These are phyloP conservation scores for Neonectria faginata DNA, from an alignment of 2,329 filamentous ascomycete species.

Conservation along the genomic window DNA sequence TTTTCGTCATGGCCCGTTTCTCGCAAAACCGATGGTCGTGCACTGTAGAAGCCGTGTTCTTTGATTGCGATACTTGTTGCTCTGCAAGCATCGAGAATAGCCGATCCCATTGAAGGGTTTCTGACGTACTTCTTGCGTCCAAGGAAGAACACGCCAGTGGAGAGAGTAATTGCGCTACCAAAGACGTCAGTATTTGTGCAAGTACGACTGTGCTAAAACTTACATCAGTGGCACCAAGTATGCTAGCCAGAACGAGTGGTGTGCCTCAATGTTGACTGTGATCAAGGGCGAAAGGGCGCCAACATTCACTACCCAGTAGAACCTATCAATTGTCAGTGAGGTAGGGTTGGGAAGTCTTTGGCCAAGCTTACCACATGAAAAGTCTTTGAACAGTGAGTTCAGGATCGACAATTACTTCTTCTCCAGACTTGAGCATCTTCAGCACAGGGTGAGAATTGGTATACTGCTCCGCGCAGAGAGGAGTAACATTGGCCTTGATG, in stretches of 20 bases:
- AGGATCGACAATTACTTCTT: conserved; percentile 29
- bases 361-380: conserved; percentile 25
- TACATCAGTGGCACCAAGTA: conserved; percentile 39
- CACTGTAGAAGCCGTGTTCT: conserved; percentile 22
- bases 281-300: conserved; percentile 27
- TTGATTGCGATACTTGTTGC: conserved; percentile 21
- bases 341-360: neutral
- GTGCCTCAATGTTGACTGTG: conserved; percentile 27
- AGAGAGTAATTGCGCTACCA: conserved; percentile 23
- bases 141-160: conserved; percentile 11
- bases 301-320: conserved; percentile 33
- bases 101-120: conserved; percentile 22
- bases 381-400: conserved; percentile 28
- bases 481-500: conserved; percentile 30
- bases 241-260: conserved; percentile 30
- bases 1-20: conserved; percentile 32
- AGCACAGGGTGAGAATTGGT: conserved; percentile 22
- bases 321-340: conserved; percentile 11
- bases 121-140: conserved; percentile 24
- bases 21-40: conserved; percentile 22
- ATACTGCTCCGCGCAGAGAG: conserved; percentile 29
- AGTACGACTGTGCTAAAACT: neutral
- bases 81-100: conserved; percentile 24
- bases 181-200: neutral
- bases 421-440: conserved; percentile 29